Conservation (phyloP, 371 early-diverging fungal species). For the Capillidium rhysosporum region DNA sequence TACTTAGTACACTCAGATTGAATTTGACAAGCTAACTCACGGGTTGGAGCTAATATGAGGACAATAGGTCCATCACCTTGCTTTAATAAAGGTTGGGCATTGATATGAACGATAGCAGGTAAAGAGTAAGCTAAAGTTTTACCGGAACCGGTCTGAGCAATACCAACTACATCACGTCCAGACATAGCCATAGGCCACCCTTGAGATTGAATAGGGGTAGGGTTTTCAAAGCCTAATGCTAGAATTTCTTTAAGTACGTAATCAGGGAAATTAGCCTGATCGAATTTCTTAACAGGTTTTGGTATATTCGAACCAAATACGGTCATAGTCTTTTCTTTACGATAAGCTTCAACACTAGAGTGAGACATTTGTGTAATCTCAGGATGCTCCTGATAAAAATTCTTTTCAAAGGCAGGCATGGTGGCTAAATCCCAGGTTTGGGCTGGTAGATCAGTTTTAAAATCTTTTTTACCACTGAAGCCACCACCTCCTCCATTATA, state of each 20-base stretch:
- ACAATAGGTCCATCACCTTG: constrained; percentile 50
- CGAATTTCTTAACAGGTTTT: constrained; percentile 73
- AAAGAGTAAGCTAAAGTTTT: constrained; percentile 54
- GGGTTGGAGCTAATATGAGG: constrained; percentile 58
- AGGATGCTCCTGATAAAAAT: constrained; percentile 61
- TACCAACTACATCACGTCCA: constrained; percentile 68
- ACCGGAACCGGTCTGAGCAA: constrained; percentile 75
- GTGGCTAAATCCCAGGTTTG: constrained; percentile 47
- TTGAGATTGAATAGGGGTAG: constrained; percentile 64
- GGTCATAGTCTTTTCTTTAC: constrained; percentile 31
- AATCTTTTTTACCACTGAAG: not conserved
- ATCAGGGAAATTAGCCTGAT: constrained; percentile 66
- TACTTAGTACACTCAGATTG: constrained; percentile 58
- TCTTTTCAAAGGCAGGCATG: constrained; percentile 55
- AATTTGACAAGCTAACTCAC: constrained; percentile 84
- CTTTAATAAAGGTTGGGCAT: constrained; percentile 34
- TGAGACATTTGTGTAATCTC: constrained; percentile 37
- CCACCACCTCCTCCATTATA: not conserved
- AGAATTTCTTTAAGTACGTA: constrained; percentile 37
- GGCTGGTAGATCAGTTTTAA: not conserved
- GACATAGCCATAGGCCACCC: constrained; percentile 44
- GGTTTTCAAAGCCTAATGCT: constrained; percentile 38
- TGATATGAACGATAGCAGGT: constrained; percentile 76
- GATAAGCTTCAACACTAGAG: constrained; percentile 29
- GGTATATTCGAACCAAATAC: constrained; percentile 39